Evolutionary conservation across 2,329 filamentous ascomycete genomes (phyloP), one percentile per base, ranked within the genome.

Genomic region (Leptosphaerulina australis): DNA sequence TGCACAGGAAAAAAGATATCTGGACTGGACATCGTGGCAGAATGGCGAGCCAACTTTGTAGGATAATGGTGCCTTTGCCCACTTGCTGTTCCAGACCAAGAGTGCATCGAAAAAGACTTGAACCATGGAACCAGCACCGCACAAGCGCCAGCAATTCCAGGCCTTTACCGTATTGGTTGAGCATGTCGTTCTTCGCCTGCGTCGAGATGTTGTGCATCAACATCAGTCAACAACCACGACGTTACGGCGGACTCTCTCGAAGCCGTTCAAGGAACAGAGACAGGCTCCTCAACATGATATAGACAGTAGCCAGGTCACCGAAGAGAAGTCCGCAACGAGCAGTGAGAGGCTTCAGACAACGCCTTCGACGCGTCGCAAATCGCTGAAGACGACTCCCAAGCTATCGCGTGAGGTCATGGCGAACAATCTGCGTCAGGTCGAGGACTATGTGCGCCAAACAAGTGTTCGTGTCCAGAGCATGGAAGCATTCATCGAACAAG

Each of bases 381-480:
- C 38, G 12, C 20, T 43, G 7, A 38, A 15, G 12, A 29, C 43
- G 4, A n/a, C 50, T 1, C 50, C 50, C 1, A 53, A 47, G 14
- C 33, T 51, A 31, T 51, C 48, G 41, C 41, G 43, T 20, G 48
- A 51, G 26, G 37, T 51, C 10, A 51, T 51, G 48, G 31, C 43
- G 17, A 51, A 51, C 21, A 51, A 53, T 11, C 18, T 53, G 18
- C 33, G 39, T 5, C 50, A 47, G 12, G 44, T 53, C 8, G 50
- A 50, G 31, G 14, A 39, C 33, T 56, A 56, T 34, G 53, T 58
- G 28, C 51, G 55, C 15, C 40, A 52, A 5, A 58, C 45, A 5
- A 56, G 54, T 29, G 41, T 40, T 11, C 58, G 56, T 21, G 53
- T 65, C 8, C 45, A 53, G 8, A 51, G 58, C 31, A 46, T 64